phyloP scores from a whole-genome alignment of 495 filamentous ascomycete genomes.

The Pyrenopolyporus hunteri region DNA sequence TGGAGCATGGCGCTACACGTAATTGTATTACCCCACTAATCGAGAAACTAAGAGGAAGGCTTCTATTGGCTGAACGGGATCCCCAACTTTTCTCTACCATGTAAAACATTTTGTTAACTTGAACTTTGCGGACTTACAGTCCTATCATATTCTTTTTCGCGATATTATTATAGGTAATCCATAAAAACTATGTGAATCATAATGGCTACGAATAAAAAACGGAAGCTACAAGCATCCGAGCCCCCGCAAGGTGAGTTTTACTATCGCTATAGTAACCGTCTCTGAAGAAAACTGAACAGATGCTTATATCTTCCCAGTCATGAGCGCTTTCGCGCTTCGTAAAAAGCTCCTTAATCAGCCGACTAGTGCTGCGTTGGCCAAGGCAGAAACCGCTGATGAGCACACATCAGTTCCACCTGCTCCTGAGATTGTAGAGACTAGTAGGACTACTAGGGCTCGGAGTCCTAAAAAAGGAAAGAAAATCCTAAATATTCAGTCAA shows the following conservation, averaged over 20 bases:
- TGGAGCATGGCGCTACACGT: too few relatives aligned
- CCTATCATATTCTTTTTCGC: background rate
- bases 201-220: constrained; percentile 52
- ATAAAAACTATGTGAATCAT: constrained; percentile 8
- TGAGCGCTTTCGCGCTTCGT: constrained; percentile 60
- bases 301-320: constrained; percentile 36
- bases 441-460: constrained; percentile 6
- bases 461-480: constrained; percentile 13
- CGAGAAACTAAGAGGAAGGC: too few relatives aligned
- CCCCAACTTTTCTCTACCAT: too few relatives aligned
- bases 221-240: constrained; percentile 47
- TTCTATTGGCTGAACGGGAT: too few relatives aligned
- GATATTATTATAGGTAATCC: constrained; percentile 8
- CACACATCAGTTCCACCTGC: background rate
- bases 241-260: constrained; percentile 42
- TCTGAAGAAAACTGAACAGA: constrained; percentile 1
- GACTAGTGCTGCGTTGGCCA: constrained; percentile 3
- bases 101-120: too few relatives aligned
- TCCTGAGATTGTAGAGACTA: background rate
- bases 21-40: too few relatives aligned
- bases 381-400: background rate
- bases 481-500: background rate
- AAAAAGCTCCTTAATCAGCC: constrained; percentile 46
- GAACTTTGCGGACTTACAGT: too few relatives aligned
- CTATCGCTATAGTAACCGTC: background rate